These are phyloP conservation scores for Blastomyces gilchristii DNA, from an alignment of 2,329 filamentous ascomycete species.

Conservation along the genomic window DNA sequence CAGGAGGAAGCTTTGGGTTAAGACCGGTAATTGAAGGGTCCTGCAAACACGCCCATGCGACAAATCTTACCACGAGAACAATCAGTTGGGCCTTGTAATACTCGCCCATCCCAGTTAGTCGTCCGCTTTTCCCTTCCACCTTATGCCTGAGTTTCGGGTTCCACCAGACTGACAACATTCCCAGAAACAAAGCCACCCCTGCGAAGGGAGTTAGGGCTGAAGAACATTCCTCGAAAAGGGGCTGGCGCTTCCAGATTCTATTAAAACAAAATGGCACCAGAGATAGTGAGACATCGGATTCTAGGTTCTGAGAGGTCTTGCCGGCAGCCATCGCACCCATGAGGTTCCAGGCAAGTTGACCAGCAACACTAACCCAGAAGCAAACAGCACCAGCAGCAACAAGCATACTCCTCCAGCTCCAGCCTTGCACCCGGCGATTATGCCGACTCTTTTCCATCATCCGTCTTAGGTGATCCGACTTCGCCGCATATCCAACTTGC, in stretches of 20 bases:
- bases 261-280: constrained; percentile 19
- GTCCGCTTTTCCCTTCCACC: constrained; percentile 32
- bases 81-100: constrained; percentile 41
- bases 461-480: constrained; percentile 66
- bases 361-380: constrained; percentile 35
- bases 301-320: constrained; percentile 11
- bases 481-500: constrained; percentile 66
- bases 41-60: constrained; percentile 36
- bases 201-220: constrained; percentile 26
- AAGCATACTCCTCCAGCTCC: constrained; percentile 37
- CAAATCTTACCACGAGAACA: constrained; percentile 35
- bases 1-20: constrained; percentile 22
- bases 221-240: constrained; percentile 22
- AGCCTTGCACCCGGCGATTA: constrained; percentile 24
- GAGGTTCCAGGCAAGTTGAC: constrained; percentile 36
- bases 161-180: constrained; percentile 40
- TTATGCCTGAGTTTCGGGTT: constrained; percentile 39
- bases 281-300: constrained; percentile 10
- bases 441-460: constrained; percentile 56
- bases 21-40: constrained; percentile 29
- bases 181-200: constrained; percentile 32
- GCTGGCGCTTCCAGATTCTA: constrained; percentile 16
- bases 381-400: constrained; percentile 34
- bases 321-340: constrained; percentile 24
- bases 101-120: constrained; percentile 33